A percentile compares a stretch with the other conserved stretches of the same genome.
These are phyloP conservation scores for Leptographium lundbergii DNA, from an alignment of 2,329 filamentous ascomycete genomes.

Conservation along the genomic window DNA sequence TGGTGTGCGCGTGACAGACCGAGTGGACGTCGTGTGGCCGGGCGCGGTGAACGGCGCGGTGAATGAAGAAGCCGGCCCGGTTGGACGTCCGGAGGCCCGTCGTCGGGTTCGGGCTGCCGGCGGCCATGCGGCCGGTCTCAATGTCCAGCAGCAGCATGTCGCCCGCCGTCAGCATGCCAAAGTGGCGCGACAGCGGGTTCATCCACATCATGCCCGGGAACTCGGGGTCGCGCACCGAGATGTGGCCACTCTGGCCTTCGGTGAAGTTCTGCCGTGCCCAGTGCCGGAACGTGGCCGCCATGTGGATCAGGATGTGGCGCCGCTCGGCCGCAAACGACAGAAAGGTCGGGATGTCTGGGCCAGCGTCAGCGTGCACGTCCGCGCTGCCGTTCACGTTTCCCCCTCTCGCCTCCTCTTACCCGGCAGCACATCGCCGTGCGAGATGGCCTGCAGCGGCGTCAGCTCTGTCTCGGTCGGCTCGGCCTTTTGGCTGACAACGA, in stretches of 20 bases:
- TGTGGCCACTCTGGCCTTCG: slow-evolving; percentile 51
- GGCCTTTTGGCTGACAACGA: neutral
- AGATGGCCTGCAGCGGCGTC: slow-evolving; percentile 17
- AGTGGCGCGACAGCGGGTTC: slow-evolving; percentile 54
- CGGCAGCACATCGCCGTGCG: slow-evolving; percentile 16
- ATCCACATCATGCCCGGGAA: slow-evolving; percentile 48
- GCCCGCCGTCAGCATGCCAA: slow-evolving; percentile 50
- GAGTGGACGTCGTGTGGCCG: slow-evolving; percentile 48
- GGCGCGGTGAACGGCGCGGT: slow-evolving; percentile 54
- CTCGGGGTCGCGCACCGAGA: slow-evolving; percentile 56
- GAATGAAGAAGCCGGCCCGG: slow-evolving; percentile 57
- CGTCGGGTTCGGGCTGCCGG: slow-evolving; percentile 40
- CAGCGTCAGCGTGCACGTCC: neutral
- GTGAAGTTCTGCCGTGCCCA: slow-evolving; percentile 51
- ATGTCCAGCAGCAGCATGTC: slow-evolving; percentile 57
- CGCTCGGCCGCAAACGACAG: neutral
- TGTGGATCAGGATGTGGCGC: slow-evolving; percentile 1
- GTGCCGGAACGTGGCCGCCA: slow-evolving; percentile 19
- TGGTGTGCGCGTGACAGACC: slow-evolving; percentile 57
- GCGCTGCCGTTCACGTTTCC: no score
- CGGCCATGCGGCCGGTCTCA: slow-evolving; percentile 44
- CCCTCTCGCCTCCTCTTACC: slow-evolving; percentile 7
- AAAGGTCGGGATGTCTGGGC: neutral
- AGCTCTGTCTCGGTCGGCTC: slow-evolving; percentile 8
- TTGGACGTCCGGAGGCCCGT: slow-evolving; percentile 35